Percentiles rank a stretch among this genome's conserved stretches.
Evolutionary conservation across 1,284 basidiomycete species (phyloP).

Genomic region (Irpex sp.): DNA sequence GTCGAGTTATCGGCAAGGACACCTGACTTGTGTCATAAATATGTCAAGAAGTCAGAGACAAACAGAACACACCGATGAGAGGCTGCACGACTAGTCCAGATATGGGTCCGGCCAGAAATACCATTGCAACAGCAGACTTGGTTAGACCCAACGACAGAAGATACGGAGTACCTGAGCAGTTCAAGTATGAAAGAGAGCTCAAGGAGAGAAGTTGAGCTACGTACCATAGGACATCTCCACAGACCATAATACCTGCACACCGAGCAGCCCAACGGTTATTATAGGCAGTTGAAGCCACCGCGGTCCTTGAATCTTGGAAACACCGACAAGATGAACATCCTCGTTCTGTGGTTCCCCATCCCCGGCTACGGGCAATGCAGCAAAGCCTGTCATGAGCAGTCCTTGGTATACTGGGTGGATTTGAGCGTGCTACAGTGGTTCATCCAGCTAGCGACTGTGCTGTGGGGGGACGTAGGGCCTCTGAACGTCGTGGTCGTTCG

Average conservation of each 20-base stretch:
- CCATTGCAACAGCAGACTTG: conserved; percentile 85
- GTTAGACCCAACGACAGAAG: conserved; percentile 86
- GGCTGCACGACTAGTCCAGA: conserved; percentile 93
- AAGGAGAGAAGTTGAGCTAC: conserved; percentile 15
- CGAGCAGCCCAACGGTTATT: conserved; percentile 75
- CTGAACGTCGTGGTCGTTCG: neutral
- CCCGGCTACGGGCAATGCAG: conserved; percentile 36
- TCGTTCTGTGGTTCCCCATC: conserved; percentile 26
- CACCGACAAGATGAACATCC: conserved; percentile 47
- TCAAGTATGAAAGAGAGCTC: neutral
- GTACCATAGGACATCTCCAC: conserved; percentile 89
- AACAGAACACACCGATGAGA: conserved; percentile 55
- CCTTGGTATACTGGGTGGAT: neutral
- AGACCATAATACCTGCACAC: conserved; percentile 86
- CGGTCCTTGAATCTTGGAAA: conserved; percentile 56
- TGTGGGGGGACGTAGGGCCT: neutral
- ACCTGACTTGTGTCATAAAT: conserved; percentile 33
- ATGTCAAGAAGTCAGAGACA: neutral
- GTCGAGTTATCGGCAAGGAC: conserved; percentile 86
- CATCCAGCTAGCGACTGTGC: neutral
- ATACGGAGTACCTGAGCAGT: conserved; percentile 74
- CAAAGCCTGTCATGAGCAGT: conserved; percentile 43
- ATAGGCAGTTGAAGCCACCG: conserved; percentile 63
- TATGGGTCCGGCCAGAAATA: conserved; percentile 93
- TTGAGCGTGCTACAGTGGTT: neutral